Conservation (phyloP, 805 yeast species). For the Ogataea naganishii region DNA sequence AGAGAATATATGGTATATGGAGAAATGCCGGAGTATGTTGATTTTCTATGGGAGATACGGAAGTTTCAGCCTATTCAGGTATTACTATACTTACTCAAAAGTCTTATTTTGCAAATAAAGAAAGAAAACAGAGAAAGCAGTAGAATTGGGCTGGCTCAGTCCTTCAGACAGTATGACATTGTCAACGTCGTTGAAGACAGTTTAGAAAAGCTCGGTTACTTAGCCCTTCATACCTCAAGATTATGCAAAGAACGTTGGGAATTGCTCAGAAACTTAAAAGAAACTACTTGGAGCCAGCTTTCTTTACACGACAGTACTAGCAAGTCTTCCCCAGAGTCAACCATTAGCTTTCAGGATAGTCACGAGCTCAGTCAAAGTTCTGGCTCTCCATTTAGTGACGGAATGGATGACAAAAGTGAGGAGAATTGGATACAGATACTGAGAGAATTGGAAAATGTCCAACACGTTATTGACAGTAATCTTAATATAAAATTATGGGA, state of each 20-base stretch:
- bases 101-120: conserved; percentile 8
- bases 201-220: conserved; percentile 11
- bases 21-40: conserved; percentile 11
- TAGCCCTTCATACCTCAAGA: conserved; percentile 17
- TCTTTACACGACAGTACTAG: conserved; percentile 1
- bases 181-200: conserved; percentile 10
- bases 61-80: conserved; percentile 19
- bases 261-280: conserved; percentile 13
- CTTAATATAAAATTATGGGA: conserved; percentile 15
- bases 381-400: conserved; percentile 4
- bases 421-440: conserved; percentile 11
- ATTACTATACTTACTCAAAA: conserved; percentile 9
- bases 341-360: conserved; percentile 2
- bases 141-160: neutral
- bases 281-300: conserved; percentile 14
- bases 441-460: conserved; percentile 8
- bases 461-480: conserved; percentile 12
- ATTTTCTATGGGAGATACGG: conserved; percentile 17
- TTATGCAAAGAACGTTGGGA: conserved; percentile 20
- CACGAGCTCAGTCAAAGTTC: neutral
- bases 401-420: conserved; percentile 6
- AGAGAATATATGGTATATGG: conserved; percentile 13
- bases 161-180: conserved; percentile 6
- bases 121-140: conserved; percentile 1
- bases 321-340: neutral